Evolutionary conservation across 2,329 filamentous ascomycete species (phyloP).

Genomic region (Arthrocladium fulminans): DNA sequence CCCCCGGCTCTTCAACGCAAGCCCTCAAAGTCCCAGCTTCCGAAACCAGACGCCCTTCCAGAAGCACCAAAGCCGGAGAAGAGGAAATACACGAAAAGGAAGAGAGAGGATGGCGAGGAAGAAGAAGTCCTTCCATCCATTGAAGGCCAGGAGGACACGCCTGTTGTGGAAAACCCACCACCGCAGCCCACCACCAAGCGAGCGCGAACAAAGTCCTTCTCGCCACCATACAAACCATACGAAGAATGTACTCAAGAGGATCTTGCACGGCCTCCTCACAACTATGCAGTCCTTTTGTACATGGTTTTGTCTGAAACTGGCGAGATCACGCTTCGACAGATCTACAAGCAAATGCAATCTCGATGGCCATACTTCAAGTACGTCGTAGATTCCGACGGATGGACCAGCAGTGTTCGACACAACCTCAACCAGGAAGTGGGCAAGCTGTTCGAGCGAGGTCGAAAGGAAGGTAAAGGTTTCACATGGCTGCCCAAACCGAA

Average conservation of each 20-base stretch:
- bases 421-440: slow-evolving; percentile 51
- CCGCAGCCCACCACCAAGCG: slow-evolving; percentile 28
- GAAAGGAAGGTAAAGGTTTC: slow-evolving; percentile 54
- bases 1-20: slow-evolving; percentile 28
- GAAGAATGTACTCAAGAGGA: slow-evolving; percentile 54
- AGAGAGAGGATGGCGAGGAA: slow-evolving; percentile 35
- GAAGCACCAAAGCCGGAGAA: slow-evolving; percentile 34
- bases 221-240: slow-evolving; percentile 51
- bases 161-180: slow-evolving; percentile 5
- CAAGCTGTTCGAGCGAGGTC: slow-evolving; percentile 49
- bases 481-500: slow-evolving; percentile 52
- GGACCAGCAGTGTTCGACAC: slow-evolving; percentile 59
- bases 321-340: slow-evolving; percentile 56
- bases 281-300: slow-evolving; percentile 56
- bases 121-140: slow-evolving; percentile 37
- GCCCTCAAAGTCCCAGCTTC: slow-evolving; percentile 15
- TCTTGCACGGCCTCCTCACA: slow-evolving; percentile 52
- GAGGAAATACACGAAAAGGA: slow-evolving; percentile 41
- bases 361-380: slow-evolving; percentile 55
- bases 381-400: slow-evolving; percentile 55
- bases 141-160: slow-evolving; percentile 24
- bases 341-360: slow-evolving; percentile 55
- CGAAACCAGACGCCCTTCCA: slow-evolving; percentile 7
- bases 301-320: slow-evolving; percentile 47
- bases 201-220: slow-evolving; percentile 45